Base-by-base conservation (phyloP, 2,329 filamentous ascomycete species). In the Claviceps sp. region DNA sequence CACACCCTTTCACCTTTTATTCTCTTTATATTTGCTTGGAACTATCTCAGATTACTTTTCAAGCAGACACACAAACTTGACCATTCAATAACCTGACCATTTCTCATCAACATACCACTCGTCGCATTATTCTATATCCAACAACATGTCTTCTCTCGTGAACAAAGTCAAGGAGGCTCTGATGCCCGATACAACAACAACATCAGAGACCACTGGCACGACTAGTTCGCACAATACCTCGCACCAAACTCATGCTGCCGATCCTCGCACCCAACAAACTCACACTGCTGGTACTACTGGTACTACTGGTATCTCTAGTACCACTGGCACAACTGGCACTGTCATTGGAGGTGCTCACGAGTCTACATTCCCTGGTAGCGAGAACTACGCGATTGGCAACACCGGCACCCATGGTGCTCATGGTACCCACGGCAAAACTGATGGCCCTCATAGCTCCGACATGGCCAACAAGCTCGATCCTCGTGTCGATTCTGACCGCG, bases 81-180 rank as follows among this genome's bases (percentile, higher is more conserved):
- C 26, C 8, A 9, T 30, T 30, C 26, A 9, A 30, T 9, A 4
- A 34, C 30, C 30, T 34, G 9, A 34, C 9, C 3, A 11, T 34
- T 34, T 34, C 4, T 3, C n/a, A 53, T 50, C 50, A 53, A 40
- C n/a, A 54, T 26, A 54, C 30, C 16, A 22, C 41, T n/a, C 14
- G 30, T 22, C 47, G 9, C 8, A 2, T 26, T 42, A n/a, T 26
- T 18, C 41, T 42, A 50, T 14, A 47, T 26, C 52, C 48, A 24
- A 44, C 54, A 34, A 43, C 62, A 81, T 80, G 77, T 78, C 77
- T 65, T 66, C 67, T 59, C 67, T 81, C 61, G 65, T 79, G 62
- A 74, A 80, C 71, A 80, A 80, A 67, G 72, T 79, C 64, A 80
- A 80, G 73, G 75, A 79, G 4, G 74, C 70, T 56, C 63, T 79